These are phyloP conservation scores for Articulospora tetracladia DNA, from an alignment of 495 filamentous ascomycete species.

Conservation along the genomic window DNA sequence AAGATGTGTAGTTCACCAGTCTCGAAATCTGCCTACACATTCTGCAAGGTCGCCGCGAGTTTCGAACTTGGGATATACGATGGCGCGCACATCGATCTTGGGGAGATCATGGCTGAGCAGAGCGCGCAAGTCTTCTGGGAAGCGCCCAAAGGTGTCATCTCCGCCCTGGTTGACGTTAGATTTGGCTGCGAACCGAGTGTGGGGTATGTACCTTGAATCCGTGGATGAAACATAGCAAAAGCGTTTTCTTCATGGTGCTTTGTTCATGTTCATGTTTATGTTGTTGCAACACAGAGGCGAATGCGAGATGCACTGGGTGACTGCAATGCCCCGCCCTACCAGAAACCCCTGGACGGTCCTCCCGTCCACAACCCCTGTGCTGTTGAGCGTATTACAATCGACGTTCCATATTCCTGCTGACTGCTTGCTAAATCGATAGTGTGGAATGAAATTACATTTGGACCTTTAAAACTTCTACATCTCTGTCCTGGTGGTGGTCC, in stretches of 20 bases:
- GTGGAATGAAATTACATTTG: too few relatives aligned
- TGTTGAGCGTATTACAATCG: too few relatives aligned
- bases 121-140: slow-evolving; percentile 68
- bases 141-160: slow-evolving; percentile 81
- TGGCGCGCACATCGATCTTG: slow-evolving; percentile 61
- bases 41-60: slow-evolving; percentile 82
- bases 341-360: neutral
- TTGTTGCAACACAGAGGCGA: neutral
- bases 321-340: neutral
- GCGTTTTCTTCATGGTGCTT: slow-evolving; percentile 72
- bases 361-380: neutral
- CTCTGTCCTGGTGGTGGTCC: neutral
- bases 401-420: too few relatives aligned
- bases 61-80: slow-evolving; percentile 88
- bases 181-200: neutral
- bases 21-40: slow-evolving; percentile 75
- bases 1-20: slow-evolving; percentile 57
- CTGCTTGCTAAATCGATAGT: too few relatives aligned
- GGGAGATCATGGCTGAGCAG: slow-evolving; percentile 70
- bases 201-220: slow-evolving; percentile 68
- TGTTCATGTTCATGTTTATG: neutral
- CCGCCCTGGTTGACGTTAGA: slow-evolving; percentile 56
- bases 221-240: slow-evolving; percentile 91
- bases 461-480: too few relatives aligned
- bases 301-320: neutral